Conservation (phyloP, 257 asterid species). For the Sherardia arvensis region DNA sequence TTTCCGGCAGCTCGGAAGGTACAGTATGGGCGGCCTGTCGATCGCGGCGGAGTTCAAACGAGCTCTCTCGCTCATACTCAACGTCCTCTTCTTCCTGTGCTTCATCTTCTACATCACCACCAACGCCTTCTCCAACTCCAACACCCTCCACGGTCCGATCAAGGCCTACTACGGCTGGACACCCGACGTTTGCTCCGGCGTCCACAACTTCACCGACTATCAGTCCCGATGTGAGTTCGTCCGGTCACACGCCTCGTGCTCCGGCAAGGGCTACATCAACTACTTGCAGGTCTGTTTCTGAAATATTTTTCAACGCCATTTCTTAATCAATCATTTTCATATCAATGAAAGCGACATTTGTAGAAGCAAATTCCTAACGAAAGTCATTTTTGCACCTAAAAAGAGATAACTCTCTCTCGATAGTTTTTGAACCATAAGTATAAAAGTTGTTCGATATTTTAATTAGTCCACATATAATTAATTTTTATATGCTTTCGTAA, state of each 20-base stretch:
- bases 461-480: too few species aligned
- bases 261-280: conserved; percentile 45
- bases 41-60: conserved; percentile 13
- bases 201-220: conserved; percentile 19
- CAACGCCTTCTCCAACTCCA: conserved; percentile 5
- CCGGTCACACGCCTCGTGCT: conserved; percentile 25
- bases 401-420: too few species aligned
- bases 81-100: conserved; percentile 33
- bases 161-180: not conserved
- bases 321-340: too few species aligned
- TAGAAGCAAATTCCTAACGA: too few species aligned
- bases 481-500: too few species aligned
- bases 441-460: too few species aligned
- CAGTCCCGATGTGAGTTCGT: conserved; percentile 39
- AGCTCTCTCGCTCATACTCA: conserved; percentile 28
- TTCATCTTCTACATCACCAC: conserved; percentile 26
- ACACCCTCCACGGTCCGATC: not conserved
- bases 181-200: conserved; percentile 22
- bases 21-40: conserved; percentile 25
- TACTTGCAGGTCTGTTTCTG: conserved; percentile 52
- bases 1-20: too few species aligned
- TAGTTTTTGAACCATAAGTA: too few species aligned
- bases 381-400: too few species aligned
- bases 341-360: too few species aligned
- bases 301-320: too few species aligned